Conservation (phyloP, 352 stramenopile genomes). For the Pythium myriotylum region DNA sequence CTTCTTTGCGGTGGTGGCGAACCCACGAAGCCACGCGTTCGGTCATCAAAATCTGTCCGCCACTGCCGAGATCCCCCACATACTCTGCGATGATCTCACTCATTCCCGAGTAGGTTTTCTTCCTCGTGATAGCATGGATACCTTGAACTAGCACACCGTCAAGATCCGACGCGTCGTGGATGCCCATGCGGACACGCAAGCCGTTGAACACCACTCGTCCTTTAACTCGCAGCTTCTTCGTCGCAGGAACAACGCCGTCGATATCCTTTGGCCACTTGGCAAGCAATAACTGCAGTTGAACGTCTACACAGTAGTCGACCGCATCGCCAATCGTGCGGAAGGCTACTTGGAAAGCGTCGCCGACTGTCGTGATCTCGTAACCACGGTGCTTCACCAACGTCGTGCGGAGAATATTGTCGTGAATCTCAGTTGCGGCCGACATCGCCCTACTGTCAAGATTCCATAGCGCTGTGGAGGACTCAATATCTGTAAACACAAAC, state of each 20-base stretch:
- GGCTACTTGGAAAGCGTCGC: constrained; percentile 63
- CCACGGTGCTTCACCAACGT: constrained; percentile 42
- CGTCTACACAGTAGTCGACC: constrained; percentile 56
- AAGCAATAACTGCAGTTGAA: constrained; percentile 45
- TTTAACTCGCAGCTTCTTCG: no score
- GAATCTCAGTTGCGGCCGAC: constrained; percentile 14
- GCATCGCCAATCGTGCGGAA: constrained; percentile 65
- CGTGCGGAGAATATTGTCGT: constrained; percentile 30
- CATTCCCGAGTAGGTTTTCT: constrained; percentile 27
- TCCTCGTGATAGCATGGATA: constrained; percentile 29
- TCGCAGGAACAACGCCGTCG: no score
- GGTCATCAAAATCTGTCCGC: constrained; percentile 36
- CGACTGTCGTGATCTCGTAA: constrained; percentile 70
- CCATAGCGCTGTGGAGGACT: no score
- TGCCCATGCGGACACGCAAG: constrained; percentile 33
- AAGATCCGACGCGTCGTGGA: constrained; percentile 14
- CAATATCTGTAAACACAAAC: constrained; percentile 31
- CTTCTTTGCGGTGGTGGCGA: background rate
- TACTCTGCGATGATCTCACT: constrained; percentile 30
- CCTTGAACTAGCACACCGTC: constrained; percentile 18
- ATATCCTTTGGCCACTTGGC: no score
- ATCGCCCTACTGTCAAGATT: constrained; percentile 34
- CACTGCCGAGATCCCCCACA: constrained; percentile 29
- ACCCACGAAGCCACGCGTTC: constrained; percentile 27
- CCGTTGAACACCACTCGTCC: constrained; percentile 21